Evolutionary conservation across 1,284 basidiomycete species (phyloP), one percentile per base, ranked within the genome.

Genomic region (Vanrija humicola): DNA sequence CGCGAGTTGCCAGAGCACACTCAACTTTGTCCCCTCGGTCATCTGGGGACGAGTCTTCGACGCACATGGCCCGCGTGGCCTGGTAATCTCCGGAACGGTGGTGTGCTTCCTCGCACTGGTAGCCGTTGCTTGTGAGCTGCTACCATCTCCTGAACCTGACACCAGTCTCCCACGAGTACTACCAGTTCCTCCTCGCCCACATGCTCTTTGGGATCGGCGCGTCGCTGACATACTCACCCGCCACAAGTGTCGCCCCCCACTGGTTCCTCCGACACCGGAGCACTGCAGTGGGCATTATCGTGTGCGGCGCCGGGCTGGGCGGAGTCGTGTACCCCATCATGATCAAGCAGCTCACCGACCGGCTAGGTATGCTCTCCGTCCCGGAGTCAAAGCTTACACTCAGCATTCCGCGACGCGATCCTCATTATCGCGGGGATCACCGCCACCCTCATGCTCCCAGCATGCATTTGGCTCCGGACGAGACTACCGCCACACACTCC

Each of bases 311-410:
- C 25, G 74, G 73, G 10, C 50, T 73, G 7, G 71, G 70, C 12
- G 74, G 74, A 14, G 68, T 76, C 18, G 65, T 74, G 46, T 72
- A 74, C 52, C 74, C 74, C 16, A 68, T 76, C 47, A 62, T 67
- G 48, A 54, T 76, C 26, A 64, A 69, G 45, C 46, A 69, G 66
- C 38, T 43, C 1, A 38, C 49, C 16, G 12, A 12, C 3, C 1
- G 60, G 64, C 1, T 23, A 5, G 14, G 19, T 19, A 4, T 29
- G 34, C 46, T 56, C 12, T 29, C 48, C 12, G 38, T 21, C 21
- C 21, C 5, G 21, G 21, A 23, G 6, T 38, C 48, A 14, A 2
- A 8, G 6, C 34, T 34, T 10, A 34, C 34, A 14, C 34, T 2
- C 34, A 34, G 34, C 12, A 2, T 58, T 58, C 54, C 49, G 58